Evolutionary conservation across 768 basidiomycete species (phyloP).

Genomic region (Agaricus sinodeliciosus): DNA sequence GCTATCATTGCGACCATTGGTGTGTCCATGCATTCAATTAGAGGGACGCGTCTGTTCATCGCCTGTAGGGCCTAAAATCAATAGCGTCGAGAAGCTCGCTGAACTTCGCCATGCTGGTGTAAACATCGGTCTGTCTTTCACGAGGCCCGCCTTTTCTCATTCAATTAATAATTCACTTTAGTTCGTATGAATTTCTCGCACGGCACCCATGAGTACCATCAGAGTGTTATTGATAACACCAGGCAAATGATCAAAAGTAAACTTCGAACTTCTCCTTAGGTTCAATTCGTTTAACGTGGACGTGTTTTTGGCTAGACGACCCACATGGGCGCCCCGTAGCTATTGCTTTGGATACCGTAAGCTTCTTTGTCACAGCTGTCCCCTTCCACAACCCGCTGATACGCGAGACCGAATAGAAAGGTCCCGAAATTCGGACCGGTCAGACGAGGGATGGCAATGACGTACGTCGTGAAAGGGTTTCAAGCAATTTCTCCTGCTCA

Average conservation of each 20-base stretch:
- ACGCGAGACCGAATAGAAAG: slow-evolving; percentile 59
- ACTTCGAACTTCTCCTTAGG: slow-evolving; percentile 17
- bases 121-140: slow-evolving; percentile 77
- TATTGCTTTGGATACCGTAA: slow-evolving; percentile 93
- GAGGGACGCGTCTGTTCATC: slow-evolving; percentile 4
- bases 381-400: background rate
- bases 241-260: slow-evolving; percentile 75
- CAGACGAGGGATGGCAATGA: slow-evolving; percentile 82
- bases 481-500: background rate
- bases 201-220: slow-evolving; percentile 97
- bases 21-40: slow-evolving; percentile 25
- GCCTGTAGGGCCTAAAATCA: slow-evolving; percentile 82
- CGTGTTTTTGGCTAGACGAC: slow-evolving; percentile 37
- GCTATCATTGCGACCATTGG: slow-evolving; percentile 99
- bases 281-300: slow-evolving; percentile 8
- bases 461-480: slow-evolving; percentile 39
- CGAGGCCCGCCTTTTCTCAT: background rate
- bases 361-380: slow-evolving; percentile 21
- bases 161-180: slow-evolving; percentile 23
- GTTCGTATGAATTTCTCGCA: slow-evolving; percentile 99
- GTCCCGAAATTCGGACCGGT: slow-evolving; percentile 98
- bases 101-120: slow-evolving; percentile 88
- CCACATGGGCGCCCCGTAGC: slow-evolving; percentile 86
- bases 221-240: slow-evolving; percentile 98
- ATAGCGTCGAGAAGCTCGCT: slow-evolving; percentile 80